These are phyloP conservation scores for Terfezia boudieri DNA, from an alignment of 495 filamentous ascomycete species.

Conservation along the genomic window DNA sequence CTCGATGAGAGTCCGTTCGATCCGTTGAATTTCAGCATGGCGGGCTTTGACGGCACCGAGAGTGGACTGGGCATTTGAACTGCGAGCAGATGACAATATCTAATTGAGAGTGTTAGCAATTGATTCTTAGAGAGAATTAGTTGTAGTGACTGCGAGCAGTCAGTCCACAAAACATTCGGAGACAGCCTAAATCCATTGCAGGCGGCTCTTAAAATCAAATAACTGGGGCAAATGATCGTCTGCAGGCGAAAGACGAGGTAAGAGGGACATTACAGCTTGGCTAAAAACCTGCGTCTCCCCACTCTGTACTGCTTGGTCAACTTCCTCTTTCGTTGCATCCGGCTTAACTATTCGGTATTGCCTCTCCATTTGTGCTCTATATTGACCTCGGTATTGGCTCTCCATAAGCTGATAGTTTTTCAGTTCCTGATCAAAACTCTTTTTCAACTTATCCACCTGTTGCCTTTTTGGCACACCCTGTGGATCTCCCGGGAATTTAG, in stretches of 20 bases:
- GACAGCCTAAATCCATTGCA: too few species aligned
- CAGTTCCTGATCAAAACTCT: constrained; percentile 38
- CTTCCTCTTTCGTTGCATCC: constrained; percentile 40
- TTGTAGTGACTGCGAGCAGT: too few species aligned
- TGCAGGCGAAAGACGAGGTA: background rate
- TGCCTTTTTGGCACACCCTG: constrained; percentile 33
- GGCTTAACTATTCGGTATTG: constrained; percentile 61
- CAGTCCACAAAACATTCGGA: too few species aligned
- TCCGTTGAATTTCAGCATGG: constrained; percentile 51
- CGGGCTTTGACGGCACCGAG: constrained; percentile 53
- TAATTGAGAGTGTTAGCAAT: constrained; percentile 12
- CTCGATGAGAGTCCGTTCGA: constrained; percentile 43
- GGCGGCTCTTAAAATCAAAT: too few species aligned
- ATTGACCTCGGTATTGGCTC: constrained; percentile 37
- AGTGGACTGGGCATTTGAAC: constrained; percentile 36
- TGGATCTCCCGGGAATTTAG: constrained; percentile 31
- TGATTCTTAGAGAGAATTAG: too few species aligned
- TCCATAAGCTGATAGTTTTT: constrained; percentile 42
- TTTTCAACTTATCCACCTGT: constrained; percentile 41
- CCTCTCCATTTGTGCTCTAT: constrained; percentile 46
- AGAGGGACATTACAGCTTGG: constrained; percentile 31
- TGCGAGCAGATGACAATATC: constrained; percentile 47
- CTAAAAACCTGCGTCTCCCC: constrained; percentile 57
- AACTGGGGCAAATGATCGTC: background rate
- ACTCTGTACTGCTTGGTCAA: constrained; percentile 43